phyloP scores from a whole-genome alignment of 805 yeast species.

The Metschnikowia koreensis region DNA sequence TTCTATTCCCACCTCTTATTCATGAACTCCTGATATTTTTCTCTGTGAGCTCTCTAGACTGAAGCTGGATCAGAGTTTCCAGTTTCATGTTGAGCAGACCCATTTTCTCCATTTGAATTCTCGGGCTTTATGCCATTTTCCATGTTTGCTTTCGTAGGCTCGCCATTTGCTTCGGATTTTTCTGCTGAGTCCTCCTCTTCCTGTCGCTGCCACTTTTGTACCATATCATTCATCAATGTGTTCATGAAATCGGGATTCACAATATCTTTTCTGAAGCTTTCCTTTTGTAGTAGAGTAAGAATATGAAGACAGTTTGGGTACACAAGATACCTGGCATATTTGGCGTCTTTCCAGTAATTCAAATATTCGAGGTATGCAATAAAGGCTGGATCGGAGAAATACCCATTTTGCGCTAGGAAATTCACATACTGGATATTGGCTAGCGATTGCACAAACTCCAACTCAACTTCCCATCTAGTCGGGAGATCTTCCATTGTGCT shows the following conservation, averaged over 20 bases:
- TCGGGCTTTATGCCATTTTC: neutral
- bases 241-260: constrained; percentile 56
- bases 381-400: constrained; percentile 68
- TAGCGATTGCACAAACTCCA: constrained; percentile 92
- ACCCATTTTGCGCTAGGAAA: constrained; percentile 80
- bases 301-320: constrained; percentile 89
- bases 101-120: neutral
- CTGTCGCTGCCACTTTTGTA: constrained; percentile 58
- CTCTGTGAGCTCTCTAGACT: too few species aligned
- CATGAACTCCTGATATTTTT: too few species aligned
- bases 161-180: neutral
- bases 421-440: constrained; percentile 87
- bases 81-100: neutral
- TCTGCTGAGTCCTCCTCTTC: constrained; percentile 16
- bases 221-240: constrained; percentile 72
- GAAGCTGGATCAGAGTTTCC: too few species aligned
- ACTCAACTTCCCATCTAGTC: constrained; percentile 82
- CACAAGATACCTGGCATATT: constrained; percentile 66
- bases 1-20: too few species aligned
- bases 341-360: constrained; percentile 80
- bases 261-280: constrained; percentile 54
- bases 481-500: constrained; percentile 50
- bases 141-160: neutral
- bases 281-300: constrained; percentile 57
- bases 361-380: constrained; percentile 74